These are phyloP conservation scores for Daldinia grandis DNA, from an alignment of 495 filamentous ascomycete species.

Conservation along the genomic window DNA sequence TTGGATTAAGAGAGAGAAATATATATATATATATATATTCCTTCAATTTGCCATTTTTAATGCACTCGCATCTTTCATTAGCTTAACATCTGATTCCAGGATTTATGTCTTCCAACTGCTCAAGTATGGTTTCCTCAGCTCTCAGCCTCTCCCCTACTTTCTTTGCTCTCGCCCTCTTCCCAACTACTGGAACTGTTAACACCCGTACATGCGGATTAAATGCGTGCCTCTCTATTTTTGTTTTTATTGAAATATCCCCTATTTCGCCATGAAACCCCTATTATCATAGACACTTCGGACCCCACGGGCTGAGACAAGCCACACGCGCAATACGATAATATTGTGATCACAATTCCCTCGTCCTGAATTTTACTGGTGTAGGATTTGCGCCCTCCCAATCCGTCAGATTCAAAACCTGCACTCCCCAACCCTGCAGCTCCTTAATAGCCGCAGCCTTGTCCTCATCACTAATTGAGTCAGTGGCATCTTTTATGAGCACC, in stretches of 20 bases:
- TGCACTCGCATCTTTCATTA: not conserved
- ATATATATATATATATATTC: too few relatives aligned
- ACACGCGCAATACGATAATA: not conserved
- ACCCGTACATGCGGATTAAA: not conserved
- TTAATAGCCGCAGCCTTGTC: constrained; percentile 37
- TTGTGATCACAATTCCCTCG: constrained; percentile 14
- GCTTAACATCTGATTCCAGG: not conserved
- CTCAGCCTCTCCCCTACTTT: not conserved
- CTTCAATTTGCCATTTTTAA: not conserved
- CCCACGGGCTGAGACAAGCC: not conserved
- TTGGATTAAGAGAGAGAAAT: not conserved
- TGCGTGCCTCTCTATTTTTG: not conserved
- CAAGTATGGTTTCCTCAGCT: not conserved
- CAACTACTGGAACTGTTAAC: not conserved
- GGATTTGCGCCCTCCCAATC: constrained; percentile 40
- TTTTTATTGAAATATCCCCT: not conserved
- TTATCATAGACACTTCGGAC: not conserved
- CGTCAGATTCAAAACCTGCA: constrained; percentile 41
- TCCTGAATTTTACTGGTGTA: constrained; percentile 9
- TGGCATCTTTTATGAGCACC: constrained; percentile 43
- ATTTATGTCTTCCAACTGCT: not conserved
- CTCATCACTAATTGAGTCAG: constrained; percentile 32
- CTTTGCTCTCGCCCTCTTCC: not conserved
- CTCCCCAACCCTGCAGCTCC: constrained; percentile 44
- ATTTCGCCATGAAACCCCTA: not conserved